Base-by-base conservation (phyloP, 129 eudicot species). In the Apium graveolens region DNA sequence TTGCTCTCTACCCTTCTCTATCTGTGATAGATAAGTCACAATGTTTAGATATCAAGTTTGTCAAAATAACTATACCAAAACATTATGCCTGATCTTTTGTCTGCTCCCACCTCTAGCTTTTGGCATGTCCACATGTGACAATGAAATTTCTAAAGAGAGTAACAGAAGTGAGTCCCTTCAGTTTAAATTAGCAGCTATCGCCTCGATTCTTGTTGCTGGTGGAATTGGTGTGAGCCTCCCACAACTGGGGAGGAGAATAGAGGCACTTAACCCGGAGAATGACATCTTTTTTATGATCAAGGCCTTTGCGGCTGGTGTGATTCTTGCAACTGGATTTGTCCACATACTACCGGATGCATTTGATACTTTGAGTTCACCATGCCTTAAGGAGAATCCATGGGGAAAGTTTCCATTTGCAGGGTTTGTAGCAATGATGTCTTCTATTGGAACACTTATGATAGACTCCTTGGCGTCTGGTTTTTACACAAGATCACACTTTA, bases 241-340 rank as follows among this genome's bases (percentile, higher is more conserved):
- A 1, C 85, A 85, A 49, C 82, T 91, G 1, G 94, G 92, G 39
- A 83, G 80, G 68, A 86, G 66, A 70, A 41, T 86, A 11, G 70
- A 80, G 20, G 83, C 85, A 31, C 83, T 91, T 0, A 79, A 80
- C 80, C 92, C 92, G 0, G 94, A 91, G 7, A 88, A 86, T 32
- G 88, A 91, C 66, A 70, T 91, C 0, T 91, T 91, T 76, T 88
- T 91, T 86, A 86, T 86, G 91, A 83, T 88, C 76, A 91, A 91
- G 76, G 97, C 97, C 21, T 91, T 91, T 55, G 97, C 97, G 0
- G 97, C 97, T n/a, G 97, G 97, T 0, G 97, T 91, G 4, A 91
- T 91, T 70, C 79, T 91, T 8, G 90, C 92, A 9, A 91, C 97
- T 2, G 97, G 94, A 5, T 89, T 91, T 74, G 80, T 91, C 41